These are phyloP conservation scores for Lentinula sp. DNA, from an alignment of 768 basidiomycete genomes.

Conservation along the genomic window DNA sequence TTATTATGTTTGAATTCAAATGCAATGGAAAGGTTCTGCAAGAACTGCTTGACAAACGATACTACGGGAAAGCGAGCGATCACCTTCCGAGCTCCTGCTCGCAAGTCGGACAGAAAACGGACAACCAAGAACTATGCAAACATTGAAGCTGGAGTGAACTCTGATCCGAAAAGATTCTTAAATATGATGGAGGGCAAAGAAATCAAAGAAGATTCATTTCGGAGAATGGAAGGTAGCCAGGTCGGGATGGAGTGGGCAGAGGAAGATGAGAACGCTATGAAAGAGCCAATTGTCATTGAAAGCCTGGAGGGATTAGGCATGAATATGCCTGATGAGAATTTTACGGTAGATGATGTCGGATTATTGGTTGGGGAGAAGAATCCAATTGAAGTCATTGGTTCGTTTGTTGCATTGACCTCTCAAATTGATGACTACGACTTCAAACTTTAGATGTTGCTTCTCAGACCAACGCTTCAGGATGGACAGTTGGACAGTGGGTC, in stretches of 20 bases:
- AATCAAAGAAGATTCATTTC: slow-evolving; percentile 59
- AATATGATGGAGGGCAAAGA: slow-evolving; percentile 63
- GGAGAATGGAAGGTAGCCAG: slow-evolving; percentile 57
- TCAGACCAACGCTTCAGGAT: slow-evolving; percentile 79
- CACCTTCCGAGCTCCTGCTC: slow-evolving; percentile 70
- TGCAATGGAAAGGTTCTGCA: slow-evolving; percentile 55
- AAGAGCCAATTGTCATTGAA: slow-evolving; percentile 79
- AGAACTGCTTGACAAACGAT: slow-evolving; percentile 53
- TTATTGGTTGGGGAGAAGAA: slow-evolving; percentile 70
- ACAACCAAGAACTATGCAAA: slow-evolving; percentile 75
- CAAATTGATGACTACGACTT: background rate
- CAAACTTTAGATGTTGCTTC: slow-evolving; percentile 68
- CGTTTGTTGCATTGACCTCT: slow-evolving; percentile 12
- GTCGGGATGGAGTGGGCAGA: slow-evolving; percentile 74
- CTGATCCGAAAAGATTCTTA: slow-evolving; percentile 63
- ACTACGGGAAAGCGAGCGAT: slow-evolving; percentile 46
- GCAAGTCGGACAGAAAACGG: slow-evolving; percentile 77
- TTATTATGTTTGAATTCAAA: slow-evolving; percentile 1
- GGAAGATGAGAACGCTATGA: slow-evolving; percentile 65
- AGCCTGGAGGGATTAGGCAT: slow-evolving; percentile 79
- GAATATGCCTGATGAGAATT: slow-evolving; percentile 70
- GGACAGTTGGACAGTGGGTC: slow-evolving; percentile 90
- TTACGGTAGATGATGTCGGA: slow-evolving; percentile 79
- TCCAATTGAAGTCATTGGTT: slow-evolving; percentile 90
- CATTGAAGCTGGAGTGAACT: slow-evolving; percentile 57